phyloP scores from a whole-genome alignment of 23 red algal species.

The Gracilaria caudata region DNA sequence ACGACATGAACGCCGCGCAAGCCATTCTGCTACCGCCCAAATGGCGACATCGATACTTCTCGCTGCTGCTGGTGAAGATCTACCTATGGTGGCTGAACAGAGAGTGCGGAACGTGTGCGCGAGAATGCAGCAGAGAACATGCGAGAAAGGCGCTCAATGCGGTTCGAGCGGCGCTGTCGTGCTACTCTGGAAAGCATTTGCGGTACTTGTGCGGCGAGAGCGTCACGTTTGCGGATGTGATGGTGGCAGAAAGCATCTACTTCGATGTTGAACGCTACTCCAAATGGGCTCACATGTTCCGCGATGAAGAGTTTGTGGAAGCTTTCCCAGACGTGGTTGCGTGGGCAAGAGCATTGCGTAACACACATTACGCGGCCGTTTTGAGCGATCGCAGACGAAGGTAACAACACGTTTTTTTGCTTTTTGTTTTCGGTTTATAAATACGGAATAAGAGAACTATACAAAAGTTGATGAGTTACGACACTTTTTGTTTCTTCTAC shows the following conservation, averaged over 20 bases:
- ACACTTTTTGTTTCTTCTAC: neutral
- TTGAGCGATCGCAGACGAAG: neutral
- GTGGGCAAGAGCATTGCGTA: constrained; percentile 47
- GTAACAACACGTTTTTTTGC: neutral
- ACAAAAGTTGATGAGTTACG: neutral
- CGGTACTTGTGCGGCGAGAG: constrained; percentile 36
- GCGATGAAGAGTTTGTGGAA: constrained; percentile 41
- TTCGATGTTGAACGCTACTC: constrained; percentile 34
- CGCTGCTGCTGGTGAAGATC: constrained; percentile 5
- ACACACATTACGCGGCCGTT: constrained; percentile 37
- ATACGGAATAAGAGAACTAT: neutral
- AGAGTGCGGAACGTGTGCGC: neutral
- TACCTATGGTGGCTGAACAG: constrained; percentile 40
- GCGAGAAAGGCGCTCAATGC: constrained; percentile 29
- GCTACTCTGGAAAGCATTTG: constrained; percentile 34
- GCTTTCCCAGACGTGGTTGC: constrained; percentile 55
- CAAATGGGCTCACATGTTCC: constrained; percentile 18
- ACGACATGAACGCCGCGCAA: constrained; percentile 21
- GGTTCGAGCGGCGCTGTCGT: constrained; percentile 26
- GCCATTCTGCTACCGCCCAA: neutral
- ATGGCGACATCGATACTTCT: constrained; percentile 25
- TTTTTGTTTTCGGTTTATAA: constrained; percentile 18
- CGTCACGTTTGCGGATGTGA: constrained; percentile 61
- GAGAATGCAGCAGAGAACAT: constrained; percentile 9
- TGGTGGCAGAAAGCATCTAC: constrained; percentile 55